Conservation (phyloP, 441 rosid species). For the Gossypium schwendimanii region DNA sequence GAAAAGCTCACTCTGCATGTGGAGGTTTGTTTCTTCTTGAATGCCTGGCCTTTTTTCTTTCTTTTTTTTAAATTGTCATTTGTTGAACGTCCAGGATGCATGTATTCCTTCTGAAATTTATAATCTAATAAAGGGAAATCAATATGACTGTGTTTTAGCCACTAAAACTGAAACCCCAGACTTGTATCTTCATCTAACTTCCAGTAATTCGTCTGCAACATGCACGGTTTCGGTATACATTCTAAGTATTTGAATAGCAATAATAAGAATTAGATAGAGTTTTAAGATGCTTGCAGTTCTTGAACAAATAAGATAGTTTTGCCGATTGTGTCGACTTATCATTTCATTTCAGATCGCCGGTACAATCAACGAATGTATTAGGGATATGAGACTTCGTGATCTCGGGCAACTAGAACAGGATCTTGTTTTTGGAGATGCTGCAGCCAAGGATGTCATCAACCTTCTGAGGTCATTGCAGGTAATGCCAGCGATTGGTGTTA, state of each 20-base stretch:
- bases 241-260: neutral
- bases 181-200: neutral
- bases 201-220: neutral
- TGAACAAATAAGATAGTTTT: slow-evolving; percentile 10
- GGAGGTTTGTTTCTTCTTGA: slow-evolving; percentile 43
- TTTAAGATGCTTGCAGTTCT: neutral
- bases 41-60: neutral
- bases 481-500: slow-evolving; percentile 4
- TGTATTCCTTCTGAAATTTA: neutral
- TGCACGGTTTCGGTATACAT: neutral
- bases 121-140: no score
- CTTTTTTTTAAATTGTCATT: neutral
- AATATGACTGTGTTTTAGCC: neutral
- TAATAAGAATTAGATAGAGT: neutral
- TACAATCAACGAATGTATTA: slow-evolving; percentile 44
- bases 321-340: neutral
- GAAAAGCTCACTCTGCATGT: slow-evolving; percentile 65
- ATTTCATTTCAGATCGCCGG: slow-evolving; percentile 51
- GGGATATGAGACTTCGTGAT: slow-evolving; percentile 54
- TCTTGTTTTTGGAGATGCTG: slow-evolving; percentile 77
- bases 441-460: slow-evolving; percentile 56
- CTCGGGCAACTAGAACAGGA: slow-evolving; percentile 75
- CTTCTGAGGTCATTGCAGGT: slow-evolving; percentile 51
- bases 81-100: neutral
- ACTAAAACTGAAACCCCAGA: neutral